Evolutionary conservation across 495 filamentous ascomycete species (phyloP), one percentile per base, ranked within the genome.

Genomic region (Penicillium roqueforti): DNA sequence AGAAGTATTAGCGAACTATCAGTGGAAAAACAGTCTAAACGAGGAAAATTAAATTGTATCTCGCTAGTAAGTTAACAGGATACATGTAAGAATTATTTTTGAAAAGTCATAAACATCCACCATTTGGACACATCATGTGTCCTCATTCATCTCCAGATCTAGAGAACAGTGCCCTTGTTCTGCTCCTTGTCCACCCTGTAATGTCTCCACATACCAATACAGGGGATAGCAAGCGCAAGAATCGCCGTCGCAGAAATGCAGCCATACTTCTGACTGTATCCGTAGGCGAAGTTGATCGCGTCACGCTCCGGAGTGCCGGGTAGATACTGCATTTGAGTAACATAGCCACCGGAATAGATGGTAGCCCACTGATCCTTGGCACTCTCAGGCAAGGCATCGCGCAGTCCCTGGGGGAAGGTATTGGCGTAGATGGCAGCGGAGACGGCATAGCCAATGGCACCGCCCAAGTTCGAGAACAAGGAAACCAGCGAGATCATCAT

Each of bases 381-480:
- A 1, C 63, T 64, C 14, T 65, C 65, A 9, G 77, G 65, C 9
- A 78, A 61, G 48, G 48, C 48, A 14, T 42, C 18, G n/a, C 41
- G 50, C n/a, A 91, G 72, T 8, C 70, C 69, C 3, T 53, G 31
- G 18, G 83, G 83, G 63, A 88, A 83, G 39, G 77, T 70, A 58
- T 74, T 74, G 26, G 78, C 81, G 76, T 84, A 89, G 57, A 91
- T 82, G 34, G 86, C 83, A 1, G 72, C 74, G 1, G 81, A 70
- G 3, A 90, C 68, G 6, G 83, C 75, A 18, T 65, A 58, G 4
- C 87, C 87, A 50, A 88, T 80, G 14, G 81, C 82, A 29, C 84
- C 81, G n/a, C 88, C 88, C 11, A 90, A 67, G 51, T 66, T 78
- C 37, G 77, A 68, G 64, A 85, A 86, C 65, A 89, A 74, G 32